Percentiles rank a stretch among this genome's conserved stretches.
Evolutionary conservation across 2,329 filamentous ascomycete species (phyloP).

Genomic region (Clarireedia paspali): DNA sequence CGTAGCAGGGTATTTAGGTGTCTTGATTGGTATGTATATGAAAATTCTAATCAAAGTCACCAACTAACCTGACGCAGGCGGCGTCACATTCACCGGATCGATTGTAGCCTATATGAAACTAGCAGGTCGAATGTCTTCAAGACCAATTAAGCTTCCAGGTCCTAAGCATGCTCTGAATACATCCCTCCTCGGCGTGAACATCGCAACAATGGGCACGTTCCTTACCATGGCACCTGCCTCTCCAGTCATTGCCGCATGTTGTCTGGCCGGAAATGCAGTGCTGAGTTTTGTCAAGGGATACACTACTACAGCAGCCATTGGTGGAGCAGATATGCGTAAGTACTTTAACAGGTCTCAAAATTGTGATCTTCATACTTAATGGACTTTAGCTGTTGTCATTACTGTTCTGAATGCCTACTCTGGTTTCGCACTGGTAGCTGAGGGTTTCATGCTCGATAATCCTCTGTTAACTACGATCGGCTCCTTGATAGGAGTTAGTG

Average conservation of each 20-base stretch:
- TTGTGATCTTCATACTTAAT: constrained; percentile 14
- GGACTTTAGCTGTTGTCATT: constrained; percentile 62
- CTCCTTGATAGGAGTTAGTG: constrained; percentile 79
- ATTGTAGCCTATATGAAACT: constrained; percentile 87
- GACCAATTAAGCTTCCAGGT: constrained; percentile 64
- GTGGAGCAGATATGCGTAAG: constrained; percentile 82
- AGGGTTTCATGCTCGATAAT: constrained; percentile 89
- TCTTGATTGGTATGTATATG: constrained; percentile 57
- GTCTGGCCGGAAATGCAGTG: constrained; percentile 65
- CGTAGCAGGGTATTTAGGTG: constrained; percentile 78
- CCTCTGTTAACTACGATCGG: constrained; percentile 78
- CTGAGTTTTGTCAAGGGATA: constrained; percentile 81
- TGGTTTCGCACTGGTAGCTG: constrained; percentile 81
- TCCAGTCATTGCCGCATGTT: constrained; percentile 70
- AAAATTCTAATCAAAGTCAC: not conserved
- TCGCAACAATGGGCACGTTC: constrained; percentile 78
- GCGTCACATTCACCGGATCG: constrained; percentile 85
- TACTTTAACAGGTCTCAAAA: constrained; percentile 6
- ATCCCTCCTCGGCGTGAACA: constrained; percentile 65
- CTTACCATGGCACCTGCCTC: constrained; percentile 73
- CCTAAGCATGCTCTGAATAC: constrained; percentile 67
- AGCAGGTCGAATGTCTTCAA: constrained; percentile 72
- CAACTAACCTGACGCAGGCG: constrained; percentile 35
- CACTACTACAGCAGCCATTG: constrained; percentile 81
- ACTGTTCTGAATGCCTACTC: constrained; percentile 88